Evolutionary conservation across 495 filamentous ascomycete genomes (phyloP).

Genomic region (Lasiosphaeria ovina): DNA sequence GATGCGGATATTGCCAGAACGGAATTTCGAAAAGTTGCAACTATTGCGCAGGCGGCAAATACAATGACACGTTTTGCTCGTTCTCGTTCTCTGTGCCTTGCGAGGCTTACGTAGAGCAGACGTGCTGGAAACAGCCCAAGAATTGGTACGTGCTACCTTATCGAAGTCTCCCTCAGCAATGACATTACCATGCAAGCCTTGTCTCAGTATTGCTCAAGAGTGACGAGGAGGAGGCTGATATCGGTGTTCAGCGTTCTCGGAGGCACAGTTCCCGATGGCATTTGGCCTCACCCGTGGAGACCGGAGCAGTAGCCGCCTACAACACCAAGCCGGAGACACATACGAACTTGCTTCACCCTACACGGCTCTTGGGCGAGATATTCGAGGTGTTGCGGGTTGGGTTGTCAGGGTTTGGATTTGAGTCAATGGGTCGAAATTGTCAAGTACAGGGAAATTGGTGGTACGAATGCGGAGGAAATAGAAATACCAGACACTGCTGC

Average conservation of each 20-base stretch:
- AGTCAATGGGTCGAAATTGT: no score
- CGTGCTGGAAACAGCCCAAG: neutral
- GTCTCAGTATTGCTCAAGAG: neutral
- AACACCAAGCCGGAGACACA: constrained; percentile 19
- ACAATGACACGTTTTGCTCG: neutral
- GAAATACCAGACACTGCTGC: no score
- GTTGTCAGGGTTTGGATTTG: no score
- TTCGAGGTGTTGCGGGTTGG: no score
- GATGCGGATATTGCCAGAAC: neutral
- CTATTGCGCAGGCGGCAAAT: neutral
- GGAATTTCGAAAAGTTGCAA: neutral
- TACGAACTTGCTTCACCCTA: neutral
- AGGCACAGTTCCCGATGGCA: neutral
- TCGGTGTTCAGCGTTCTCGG: neutral
- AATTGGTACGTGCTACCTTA: neutral
- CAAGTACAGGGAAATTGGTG: no score
- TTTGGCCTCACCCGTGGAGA: neutral
- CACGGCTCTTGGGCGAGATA: no score
- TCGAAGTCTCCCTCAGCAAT: no score
- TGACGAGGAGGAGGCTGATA: neutral
- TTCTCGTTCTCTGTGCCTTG: neutral
- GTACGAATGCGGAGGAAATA: no score
- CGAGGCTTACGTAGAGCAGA: neutral
- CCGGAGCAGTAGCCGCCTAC: neutral
- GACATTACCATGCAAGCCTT: neutral